Evolutionary conservation across 2,329 filamentous ascomycete species (phyloP).

Genomic region (Penicillium expansum): DNA sequence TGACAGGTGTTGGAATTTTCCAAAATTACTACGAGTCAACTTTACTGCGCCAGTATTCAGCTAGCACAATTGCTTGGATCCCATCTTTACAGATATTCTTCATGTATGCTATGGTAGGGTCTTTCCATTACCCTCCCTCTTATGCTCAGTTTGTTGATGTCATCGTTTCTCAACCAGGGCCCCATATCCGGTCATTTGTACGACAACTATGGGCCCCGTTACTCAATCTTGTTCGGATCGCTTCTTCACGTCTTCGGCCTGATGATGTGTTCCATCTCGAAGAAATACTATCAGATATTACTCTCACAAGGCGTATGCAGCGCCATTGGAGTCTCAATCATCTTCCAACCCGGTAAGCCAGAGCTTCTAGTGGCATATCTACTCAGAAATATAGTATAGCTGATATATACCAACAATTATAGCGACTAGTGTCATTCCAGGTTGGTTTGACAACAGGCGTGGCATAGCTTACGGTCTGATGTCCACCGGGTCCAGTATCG

Average conservation of each 20-base stretch:
- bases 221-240: conserved; percentile 47
- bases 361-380: not conserved
- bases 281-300: conserved; percentile 55
- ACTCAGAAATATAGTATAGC: not conserved
- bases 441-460: conserved; percentile 53
- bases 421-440: conserved; percentile 26
- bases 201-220: conserved; percentile 60
- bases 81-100: conserved; percentile 44
- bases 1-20: conserved; percentile 52
- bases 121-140: not conserved
- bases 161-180: conserved; percentile 44
- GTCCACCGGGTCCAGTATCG: conserved; percentile 52
- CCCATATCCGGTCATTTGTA: conserved; percentile 61
- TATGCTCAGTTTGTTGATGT: too few species aligned
- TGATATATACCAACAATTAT: not conserved
- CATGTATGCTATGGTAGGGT: conserved; percentile 16
- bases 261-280: conserved; percentile 57
- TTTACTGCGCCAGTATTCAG: conserved; percentile 48
- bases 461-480: conserved; percentile 54
- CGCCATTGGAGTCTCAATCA: conserved; percentile 48
- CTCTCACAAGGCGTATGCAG: conserved; percentile 55
- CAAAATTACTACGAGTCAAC: conserved; percentile 56
- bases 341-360: conserved; percentile 43
- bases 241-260: conserved; percentile 54
- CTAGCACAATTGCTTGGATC: conserved; percentile 59